phyloP scores from a whole-genome alignment of 2,329 filamentous ascomycete genomes.

The Thelonectria discophora region DNA sequence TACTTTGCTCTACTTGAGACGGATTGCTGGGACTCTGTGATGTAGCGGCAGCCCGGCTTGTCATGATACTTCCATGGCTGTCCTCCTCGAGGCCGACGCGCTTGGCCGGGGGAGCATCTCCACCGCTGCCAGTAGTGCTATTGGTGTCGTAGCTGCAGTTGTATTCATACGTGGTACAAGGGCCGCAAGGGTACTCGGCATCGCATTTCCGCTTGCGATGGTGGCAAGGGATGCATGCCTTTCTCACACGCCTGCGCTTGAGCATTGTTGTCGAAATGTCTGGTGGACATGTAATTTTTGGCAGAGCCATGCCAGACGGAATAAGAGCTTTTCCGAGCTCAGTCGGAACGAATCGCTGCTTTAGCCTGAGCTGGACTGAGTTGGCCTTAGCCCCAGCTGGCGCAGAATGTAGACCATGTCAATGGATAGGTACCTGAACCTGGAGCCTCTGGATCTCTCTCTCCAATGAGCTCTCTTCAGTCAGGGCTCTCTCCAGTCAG shows the following conservation, averaged over 20 bases:
- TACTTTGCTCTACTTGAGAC: constrained; percentile 13
- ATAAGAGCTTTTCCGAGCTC: too few species aligned
- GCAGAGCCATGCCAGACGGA: too few species aligned
- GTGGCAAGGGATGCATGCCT: constrained; percentile 37
- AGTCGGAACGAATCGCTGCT: too few species aligned
- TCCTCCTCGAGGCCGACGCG: constrained; percentile 14
- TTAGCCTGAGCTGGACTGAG: too few species aligned
- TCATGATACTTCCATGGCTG: constrained; percentile 6
- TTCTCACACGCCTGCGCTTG: constrained; percentile 34
- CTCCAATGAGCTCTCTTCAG: too few species aligned
- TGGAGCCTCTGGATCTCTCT: too few species aligned
- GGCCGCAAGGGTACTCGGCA: constrained; percentile 32
- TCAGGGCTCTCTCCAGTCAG: too few species aligned
- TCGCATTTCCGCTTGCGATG: constrained; percentile 41
- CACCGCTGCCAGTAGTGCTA: constrained; percentile 9
- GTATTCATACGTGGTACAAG: constrained; percentile 37
- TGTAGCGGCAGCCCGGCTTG: constrained; percentile 15
- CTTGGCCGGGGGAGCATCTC: constrained; percentile 16
- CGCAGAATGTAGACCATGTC: too few species aligned
- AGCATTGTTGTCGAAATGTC: constrained; percentile 22
- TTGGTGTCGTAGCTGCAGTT: constrained; percentile 29
- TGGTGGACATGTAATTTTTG: neutral
- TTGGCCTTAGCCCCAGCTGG: too few species aligned
- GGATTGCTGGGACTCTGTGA: constrained; percentile 10
- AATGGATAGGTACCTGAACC: too few species aligned